Percentiles rank a stretch among this genome's conserved stretches.
Evolutionary conservation across 306 rosid genomes (phyloP).

Genomic region (Fragaria vesca): DNA sequence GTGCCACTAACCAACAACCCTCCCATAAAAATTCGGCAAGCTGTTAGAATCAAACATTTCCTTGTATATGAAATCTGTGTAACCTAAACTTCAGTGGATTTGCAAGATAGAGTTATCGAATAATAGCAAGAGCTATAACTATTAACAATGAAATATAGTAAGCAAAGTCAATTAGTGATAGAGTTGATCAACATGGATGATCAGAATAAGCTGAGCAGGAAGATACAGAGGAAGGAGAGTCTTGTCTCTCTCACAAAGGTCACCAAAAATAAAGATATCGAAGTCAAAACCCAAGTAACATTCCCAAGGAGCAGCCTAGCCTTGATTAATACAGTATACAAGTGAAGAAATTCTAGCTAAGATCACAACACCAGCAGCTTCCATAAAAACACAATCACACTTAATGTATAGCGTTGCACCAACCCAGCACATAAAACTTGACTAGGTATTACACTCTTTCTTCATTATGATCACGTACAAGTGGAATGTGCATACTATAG

Average conservation of each 20-base stretch:
- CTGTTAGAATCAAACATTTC: neutral
- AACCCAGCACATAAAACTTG: neutral
- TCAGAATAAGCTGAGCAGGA: neutral
- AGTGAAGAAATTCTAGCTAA: conserved; percentile 2
- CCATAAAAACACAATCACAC: neutral
- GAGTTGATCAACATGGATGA: neutral
- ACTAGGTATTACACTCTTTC: neutral
- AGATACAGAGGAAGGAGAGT: neutral
- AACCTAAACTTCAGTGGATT: neutral
- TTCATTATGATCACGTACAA: neutral
- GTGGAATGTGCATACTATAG: neutral
- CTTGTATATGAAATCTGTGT: neutral
- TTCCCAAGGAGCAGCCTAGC: neutral
- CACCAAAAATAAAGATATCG: neutral
- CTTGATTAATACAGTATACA: neutral
- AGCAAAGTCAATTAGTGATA: neutral
- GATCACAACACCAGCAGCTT: neutral
- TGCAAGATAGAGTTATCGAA: neutral
- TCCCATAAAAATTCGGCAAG: neutral
- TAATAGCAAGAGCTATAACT: neutral
- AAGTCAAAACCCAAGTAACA: conserved; percentile 2
- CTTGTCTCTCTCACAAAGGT: neutral
- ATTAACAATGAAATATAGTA: neutral
- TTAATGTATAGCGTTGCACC: neutral
- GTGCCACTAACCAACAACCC: neutral